Conservation (phyloP, 177 flowering plant genomes). For the Telopea speciosissima region DNA sequence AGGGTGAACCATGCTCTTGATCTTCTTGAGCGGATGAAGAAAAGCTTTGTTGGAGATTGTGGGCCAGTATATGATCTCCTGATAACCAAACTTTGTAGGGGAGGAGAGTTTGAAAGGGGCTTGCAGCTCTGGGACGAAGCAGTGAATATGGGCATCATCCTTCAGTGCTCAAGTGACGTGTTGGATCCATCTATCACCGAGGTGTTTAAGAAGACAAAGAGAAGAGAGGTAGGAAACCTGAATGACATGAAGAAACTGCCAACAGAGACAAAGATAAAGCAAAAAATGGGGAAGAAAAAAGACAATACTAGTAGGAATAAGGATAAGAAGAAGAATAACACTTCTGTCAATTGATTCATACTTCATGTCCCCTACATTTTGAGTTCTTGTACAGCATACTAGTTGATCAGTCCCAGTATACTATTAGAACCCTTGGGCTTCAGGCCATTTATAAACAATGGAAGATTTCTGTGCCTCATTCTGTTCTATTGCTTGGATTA, state of each 20-base stretch:
- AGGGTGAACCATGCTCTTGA: conserved; percentile 54
- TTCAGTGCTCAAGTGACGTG: conserved; percentile 46
- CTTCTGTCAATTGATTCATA: no score
- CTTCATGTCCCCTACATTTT: neutral
- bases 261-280: no score
- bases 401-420: no score
- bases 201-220: conserved; percentile 47
- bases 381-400: no score
- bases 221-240: conserved; percentile 21
- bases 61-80: conserved; percentile 71
- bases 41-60: conserved; percentile 39
- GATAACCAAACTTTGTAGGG: conserved; percentile 61
- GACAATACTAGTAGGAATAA: no score
- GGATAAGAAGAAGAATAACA: no score
- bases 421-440: no score
- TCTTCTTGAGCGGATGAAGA: conserved; percentile 60
- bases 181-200: conserved; percentile 54
- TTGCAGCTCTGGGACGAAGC: conserved; percentile 80
- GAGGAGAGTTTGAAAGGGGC: conserved; percentile 67
- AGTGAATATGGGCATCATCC: conserved; percentile 32
- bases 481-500: no score
- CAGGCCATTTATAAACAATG: no score
- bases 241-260: neutral
- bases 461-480: no score
- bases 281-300: no score